Conservation (phyloP, 495 filamentous ascomycete genomes). For the Cladorrhinum samala region DNA sequence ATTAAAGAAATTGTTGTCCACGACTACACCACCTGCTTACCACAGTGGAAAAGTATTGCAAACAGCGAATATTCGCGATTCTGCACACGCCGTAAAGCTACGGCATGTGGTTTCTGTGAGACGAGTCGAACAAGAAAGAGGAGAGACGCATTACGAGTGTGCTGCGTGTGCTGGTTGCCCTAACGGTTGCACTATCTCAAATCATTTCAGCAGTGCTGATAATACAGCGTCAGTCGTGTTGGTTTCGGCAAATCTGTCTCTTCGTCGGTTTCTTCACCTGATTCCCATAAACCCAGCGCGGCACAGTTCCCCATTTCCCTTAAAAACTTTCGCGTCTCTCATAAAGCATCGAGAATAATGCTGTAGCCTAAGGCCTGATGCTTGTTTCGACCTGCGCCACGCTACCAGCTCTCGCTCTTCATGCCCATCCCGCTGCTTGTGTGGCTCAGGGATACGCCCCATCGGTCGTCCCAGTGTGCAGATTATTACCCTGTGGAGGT, state of each 20-base stretch:
- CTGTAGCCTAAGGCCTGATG: neutral
- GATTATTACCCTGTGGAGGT: neutral
- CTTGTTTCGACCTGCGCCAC: neutral
- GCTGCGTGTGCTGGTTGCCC: no score
- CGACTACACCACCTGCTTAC: no score
- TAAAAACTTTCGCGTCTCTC: neutral
- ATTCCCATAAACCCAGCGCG: neutral
- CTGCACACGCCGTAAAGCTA: neutral
- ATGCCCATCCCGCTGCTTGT: neutral
- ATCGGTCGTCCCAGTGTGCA: no score
- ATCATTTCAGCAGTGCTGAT: no score
- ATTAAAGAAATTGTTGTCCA: neutral
- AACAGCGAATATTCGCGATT: no score
- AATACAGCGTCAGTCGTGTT: no score
- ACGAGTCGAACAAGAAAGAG: constrained; percentile 3
- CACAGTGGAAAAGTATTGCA: no score
- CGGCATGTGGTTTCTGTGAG: neutral
- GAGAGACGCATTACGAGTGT: neutral
- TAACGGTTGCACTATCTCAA: no score
- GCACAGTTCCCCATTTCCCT: neutral
- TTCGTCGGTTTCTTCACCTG: no score
- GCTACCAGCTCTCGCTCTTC: neutral
- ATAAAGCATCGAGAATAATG: neutral
- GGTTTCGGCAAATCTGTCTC: no score
- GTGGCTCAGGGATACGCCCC: neutral